Evolutionary conservation across 1,284 basidiomycete genomes (phyloP).

Genomic region (Marasmius tenuissimus): DNA sequence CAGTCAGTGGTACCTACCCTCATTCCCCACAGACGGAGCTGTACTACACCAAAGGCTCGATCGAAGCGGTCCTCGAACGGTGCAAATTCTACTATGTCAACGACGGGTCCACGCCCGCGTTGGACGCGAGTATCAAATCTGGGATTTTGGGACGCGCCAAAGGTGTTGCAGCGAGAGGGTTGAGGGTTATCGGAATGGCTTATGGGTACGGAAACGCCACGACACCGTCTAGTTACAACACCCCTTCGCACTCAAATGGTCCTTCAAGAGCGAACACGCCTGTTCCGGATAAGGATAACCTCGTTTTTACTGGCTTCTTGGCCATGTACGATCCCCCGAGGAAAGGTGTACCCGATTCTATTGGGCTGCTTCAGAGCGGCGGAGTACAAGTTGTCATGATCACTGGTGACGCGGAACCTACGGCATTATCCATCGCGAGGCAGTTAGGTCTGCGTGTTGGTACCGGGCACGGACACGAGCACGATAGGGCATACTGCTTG

Average conservation of each 20-base stretch:
- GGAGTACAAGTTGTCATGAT: slow-evolving; percentile 98
- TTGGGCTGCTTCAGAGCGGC: slow-evolving; percentile 76
- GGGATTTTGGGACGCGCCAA: slow-evolving; percentile 74
- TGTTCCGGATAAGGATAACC: slow-evolving; percentile 48
- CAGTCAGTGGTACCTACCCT: slow-evolving; percentile 72
- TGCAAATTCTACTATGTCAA: slow-evolving; percentile 89
- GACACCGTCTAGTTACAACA: neutral
- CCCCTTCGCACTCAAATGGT: neutral
- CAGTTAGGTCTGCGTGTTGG: slow-evolving; percentile 82
- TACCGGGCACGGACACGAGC: slow-evolving; percentile 4
- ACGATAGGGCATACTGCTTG: slow-evolving; percentile 44
- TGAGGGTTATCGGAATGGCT: slow-evolving; percentile 90
- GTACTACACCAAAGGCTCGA: slow-evolving; percentile 91
- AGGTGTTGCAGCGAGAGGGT: slow-evolving; percentile 70
- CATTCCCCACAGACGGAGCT: slow-evolving; percentile 54
- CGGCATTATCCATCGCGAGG: slow-evolving; percentile 86
- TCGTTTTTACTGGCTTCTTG: slow-evolving; percentile 91
- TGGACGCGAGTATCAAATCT: slow-evolving; percentile 68
- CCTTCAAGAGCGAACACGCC: slow-evolving; percentile 10
- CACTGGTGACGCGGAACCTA: slow-evolving; percentile 92
- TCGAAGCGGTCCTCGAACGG: slow-evolving; percentile 82
- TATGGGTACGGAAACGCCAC: slow-evolving; percentile 62
- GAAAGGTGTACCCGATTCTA: slow-evolving; percentile 89
- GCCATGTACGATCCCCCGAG: slow-evolving; percentile 96
- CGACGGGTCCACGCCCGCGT: slow-evolving; percentile 77